phyloP scores from a whole-genome alignment of 1,284 basidiomycete genomes.

The Porodaedalea pini region DNA sequence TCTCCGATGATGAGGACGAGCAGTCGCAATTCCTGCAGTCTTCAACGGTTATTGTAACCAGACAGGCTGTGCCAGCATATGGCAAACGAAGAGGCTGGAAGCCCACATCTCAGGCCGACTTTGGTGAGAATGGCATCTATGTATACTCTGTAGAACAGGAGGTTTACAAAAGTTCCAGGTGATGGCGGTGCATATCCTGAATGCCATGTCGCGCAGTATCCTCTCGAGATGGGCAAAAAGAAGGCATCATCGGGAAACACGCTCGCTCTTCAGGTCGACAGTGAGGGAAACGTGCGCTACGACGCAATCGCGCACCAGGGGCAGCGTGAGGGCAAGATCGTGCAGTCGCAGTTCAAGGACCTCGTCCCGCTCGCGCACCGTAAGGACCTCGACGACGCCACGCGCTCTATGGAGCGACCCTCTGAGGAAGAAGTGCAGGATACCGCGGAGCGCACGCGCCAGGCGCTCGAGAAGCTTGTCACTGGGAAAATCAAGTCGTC shows the following conservation, averaged over 20 bases:
- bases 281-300: conserved; percentile 94
- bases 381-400: conserved; percentile 78
- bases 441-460: conserved; percentile 87
- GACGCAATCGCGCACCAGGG: conserved; percentile 97
- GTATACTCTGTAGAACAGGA: not conserved
- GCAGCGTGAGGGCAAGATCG: conserved; percentile 76
- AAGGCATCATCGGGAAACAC: conserved; percentile 92
- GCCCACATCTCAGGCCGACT: conserved; percentile 79
- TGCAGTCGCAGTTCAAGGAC: conserved; percentile 97
- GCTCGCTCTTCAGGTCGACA: conserved; percentile 93
- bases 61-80: conserved; percentile 70
- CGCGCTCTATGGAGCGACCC: conserved; percentile 82
- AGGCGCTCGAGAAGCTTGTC: conserved; percentile 90
- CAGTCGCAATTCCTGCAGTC: conserved; percentile 35
- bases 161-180: conserved; percentile 39
- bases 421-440: conserved; percentile 86
- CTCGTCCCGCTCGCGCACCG: conserved; percentile 90
- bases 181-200: conserved; percentile 97
- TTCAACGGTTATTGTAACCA: conserved; percentile 46
- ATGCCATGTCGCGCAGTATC: conserved; percentile 97
- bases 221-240: conserved; percentile 92
- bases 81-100: conserved; percentile 86
- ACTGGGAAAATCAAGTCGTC: conserved; percentile 96
- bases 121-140: conserved; percentile 48
- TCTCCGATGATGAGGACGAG: conserved; percentile 61